A percentile compares a stretch with the other conserved stretches of the same genome.
phyloP scores from a whole-genome alignment of 495 filamentous ascomycete species.

The Terfezia boudieri region DNA sequence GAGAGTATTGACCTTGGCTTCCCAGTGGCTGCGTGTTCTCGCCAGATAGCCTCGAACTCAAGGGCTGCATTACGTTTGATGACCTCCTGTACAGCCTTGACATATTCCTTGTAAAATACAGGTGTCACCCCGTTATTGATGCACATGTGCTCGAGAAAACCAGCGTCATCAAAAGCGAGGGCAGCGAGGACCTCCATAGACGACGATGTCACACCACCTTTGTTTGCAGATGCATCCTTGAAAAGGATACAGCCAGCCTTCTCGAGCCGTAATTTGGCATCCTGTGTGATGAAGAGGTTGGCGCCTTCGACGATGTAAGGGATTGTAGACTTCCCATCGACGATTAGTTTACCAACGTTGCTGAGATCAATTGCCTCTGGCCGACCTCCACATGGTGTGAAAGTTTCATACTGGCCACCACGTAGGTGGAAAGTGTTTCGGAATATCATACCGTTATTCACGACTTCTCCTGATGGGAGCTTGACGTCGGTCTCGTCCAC shows the following conservation, averaged over 20 bases:
- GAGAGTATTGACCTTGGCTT: slow-evolving; percentile 60
- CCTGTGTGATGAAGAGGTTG: slow-evolving; percentile 97
- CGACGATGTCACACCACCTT: slow-evolving; percentile 95
- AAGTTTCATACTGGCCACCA: slow-evolving; percentile 54
- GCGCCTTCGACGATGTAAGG: slow-evolving; percentile 95
- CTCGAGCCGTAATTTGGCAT: slow-evolving; percentile 86
- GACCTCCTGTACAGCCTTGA: slow-evolving; percentile 68
- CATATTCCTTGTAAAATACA: slow-evolving; percentile 77
- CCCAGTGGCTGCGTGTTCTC: slow-evolving; percentile 65
- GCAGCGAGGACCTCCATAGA: slow-evolving; percentile 90
- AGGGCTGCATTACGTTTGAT: slow-evolving; percentile 76
- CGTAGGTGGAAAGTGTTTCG: slow-evolving; percentile 93
- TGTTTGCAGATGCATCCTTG: slow-evolving; percentile 97
- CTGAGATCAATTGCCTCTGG: slow-evolving; percentile 91
- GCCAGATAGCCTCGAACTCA: slow-evolving; percentile 97
- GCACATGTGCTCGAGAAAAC: slow-evolving; percentile 88
- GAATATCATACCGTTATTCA: slow-evolving; percentile 84
- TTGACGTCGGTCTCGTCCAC: slow-evolving; percentile 74
- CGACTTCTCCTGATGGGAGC: slow-evolving; percentile 63
- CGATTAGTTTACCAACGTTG: slow-evolving; percentile 62
- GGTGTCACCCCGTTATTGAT: slow-evolving; percentile 57
- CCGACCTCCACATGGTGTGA: slow-evolving; percentile 90
- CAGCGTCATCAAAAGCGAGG: slow-evolving; percentile 72
- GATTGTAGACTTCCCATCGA: slow-evolving; percentile 56
- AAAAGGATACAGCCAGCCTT: slow-evolving; percentile 80